Evolutionary conservation across 139 green algal genomes (phyloP).

Genomic region (Axilococcus clingmanii): DNA sequence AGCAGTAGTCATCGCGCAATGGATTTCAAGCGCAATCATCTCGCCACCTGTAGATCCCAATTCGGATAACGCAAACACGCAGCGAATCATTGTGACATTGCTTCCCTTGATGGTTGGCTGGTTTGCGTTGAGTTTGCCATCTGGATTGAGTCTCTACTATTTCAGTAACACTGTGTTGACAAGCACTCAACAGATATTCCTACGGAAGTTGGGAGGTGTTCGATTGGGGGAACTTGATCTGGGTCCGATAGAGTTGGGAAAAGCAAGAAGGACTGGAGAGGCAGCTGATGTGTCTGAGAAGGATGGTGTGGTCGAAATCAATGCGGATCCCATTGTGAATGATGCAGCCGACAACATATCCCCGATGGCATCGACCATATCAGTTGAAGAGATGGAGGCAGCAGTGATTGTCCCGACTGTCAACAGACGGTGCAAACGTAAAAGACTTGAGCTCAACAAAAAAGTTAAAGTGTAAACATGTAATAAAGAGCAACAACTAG

Average conservation of each 20-base stretch:
- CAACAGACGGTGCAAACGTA: constrained; percentile 34
- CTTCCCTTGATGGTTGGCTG: constrained; percentile 84
- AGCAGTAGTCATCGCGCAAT: constrained; percentile 60
- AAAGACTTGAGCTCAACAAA: constrained; percentile 22
- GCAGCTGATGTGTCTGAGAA: neutral
- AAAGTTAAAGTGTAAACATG: neutral
- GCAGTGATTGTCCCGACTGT: constrained; percentile 9
- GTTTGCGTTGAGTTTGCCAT: constrained; percentile 82
- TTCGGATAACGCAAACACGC: constrained; percentile 49
- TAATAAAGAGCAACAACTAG: neutral
- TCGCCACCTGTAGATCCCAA: constrained; percentile 50
- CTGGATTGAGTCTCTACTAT: constrained; percentile 84
- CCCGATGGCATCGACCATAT: neutral
- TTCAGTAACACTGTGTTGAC: constrained; percentile 76
- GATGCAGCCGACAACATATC: neutral
- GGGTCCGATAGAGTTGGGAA: constrained; percentile 37
- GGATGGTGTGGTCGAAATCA: neutral
- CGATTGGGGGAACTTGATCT: constrained; percentile 18
- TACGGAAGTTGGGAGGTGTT: constrained; percentile 75
- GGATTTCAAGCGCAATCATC: constrained; percentile 36
- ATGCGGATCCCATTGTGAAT: neutral
- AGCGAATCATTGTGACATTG: constrained; percentile 1
- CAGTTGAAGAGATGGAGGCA: neutral
- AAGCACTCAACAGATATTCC: constrained; percentile 48
- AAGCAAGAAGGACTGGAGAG: constrained; percentile 27